Evolutionary conservation across 768 basidiomycete genomes (phyloP), one percentile per base, ranked within the genome.

Genomic region (Austroboletus eburneus): DNA sequence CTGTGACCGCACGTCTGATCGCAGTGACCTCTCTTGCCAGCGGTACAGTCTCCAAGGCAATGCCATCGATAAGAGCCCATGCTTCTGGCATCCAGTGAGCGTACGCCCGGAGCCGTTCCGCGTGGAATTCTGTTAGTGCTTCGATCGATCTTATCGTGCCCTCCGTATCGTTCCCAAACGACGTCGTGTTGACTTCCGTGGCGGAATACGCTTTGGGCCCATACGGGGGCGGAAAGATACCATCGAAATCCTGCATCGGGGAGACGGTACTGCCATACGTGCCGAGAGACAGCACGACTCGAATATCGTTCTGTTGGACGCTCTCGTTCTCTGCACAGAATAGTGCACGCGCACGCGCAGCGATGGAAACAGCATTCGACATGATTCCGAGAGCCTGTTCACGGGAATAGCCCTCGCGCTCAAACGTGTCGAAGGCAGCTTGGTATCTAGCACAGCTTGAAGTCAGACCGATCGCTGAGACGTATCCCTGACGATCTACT

Each of bases 31-130:
- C 90, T 29, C 80, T 67, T 8, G 74, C 58, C 3, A 89, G 69
- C 0, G 89, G 86, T 4, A 91, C 68, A 0, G 87, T 91, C 71
- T 91, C 90, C 59, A 91, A 91, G 10, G 83, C 84, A 40, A 91
- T 53, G 49, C 72, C 76, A 45, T 85, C 81, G 43, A 91, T 66
- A 10, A 58, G 57, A 30, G 61, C 51, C 86, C 87, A 91, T 1
- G 69, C 63, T 23, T 69, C 66, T 5, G 57, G 45, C 47, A 84
- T 71, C 7, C n/a, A n/a, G n/a, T 63, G 57, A 1, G 78, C 71
- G 57, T 80, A 84, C 3, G 79, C 66, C 34, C 67, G 55, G 29
- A 91, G 70, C 7, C 87, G 74, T 36, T 79, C 74, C 16, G 79
- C 63, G 58, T 91, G 88, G 55, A 85, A 91, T 27, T 66, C 60